Conservation (phyloP, 768 basidiomycete species). For the Piloderma croceum region DNA sequence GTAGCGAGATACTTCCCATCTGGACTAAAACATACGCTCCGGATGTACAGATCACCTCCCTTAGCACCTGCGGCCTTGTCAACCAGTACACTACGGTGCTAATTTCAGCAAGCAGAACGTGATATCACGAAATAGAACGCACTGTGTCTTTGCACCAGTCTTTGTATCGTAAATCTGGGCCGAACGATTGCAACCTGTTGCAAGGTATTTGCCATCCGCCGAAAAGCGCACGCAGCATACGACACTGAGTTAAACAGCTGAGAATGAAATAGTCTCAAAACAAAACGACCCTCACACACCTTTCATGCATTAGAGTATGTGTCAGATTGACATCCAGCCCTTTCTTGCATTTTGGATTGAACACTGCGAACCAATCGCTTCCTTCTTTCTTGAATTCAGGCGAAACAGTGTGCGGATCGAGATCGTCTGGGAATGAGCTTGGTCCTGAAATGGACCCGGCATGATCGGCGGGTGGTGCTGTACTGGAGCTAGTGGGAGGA, state of each 20-base stretch:
- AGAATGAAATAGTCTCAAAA: slow-evolving; percentile 1
- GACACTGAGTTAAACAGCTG: slow-evolving; percentile 38
- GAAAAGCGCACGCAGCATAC: slow-evolving; percentile 93
- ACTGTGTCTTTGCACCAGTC: slow-evolving; percentile 83
- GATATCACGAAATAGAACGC: slow-evolving; percentile 22
- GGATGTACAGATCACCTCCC: slow-evolving; percentile 81
- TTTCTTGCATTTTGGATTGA: slow-evolving; percentile 76
- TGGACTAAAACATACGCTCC: slow-evolving; percentile 76
- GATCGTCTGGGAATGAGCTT: slow-evolving; percentile 44
- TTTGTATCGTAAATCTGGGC: slow-evolving; percentile 94
- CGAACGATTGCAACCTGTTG: slow-evolving; percentile 94
- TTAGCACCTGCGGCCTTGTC: slow-evolving; percentile 67
- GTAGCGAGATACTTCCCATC: slow-evolving; percentile 70
- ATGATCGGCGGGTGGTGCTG: slow-evolving; percentile 26
- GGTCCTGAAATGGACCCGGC: too few species aligned
- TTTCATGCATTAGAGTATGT: slow-evolving; percentile 88
- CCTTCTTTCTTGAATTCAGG: slow-evolving; percentile 68
- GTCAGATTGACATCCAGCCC: slow-evolving; percentile 74
- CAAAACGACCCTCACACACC: too few species aligned
- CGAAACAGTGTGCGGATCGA: slow-evolving; percentile 41
- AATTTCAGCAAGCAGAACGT: not conserved
- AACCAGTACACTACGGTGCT: slow-evolving; percentile 52
- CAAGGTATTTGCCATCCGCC: slow-evolving; percentile 86
- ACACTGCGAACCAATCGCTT: slow-evolving; percentile 83
- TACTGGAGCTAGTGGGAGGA: slow-evolving; percentile 24